Conservation (phyloP, 148 eudicot genomes). For the Dysphania ambrosioides region DNA sequence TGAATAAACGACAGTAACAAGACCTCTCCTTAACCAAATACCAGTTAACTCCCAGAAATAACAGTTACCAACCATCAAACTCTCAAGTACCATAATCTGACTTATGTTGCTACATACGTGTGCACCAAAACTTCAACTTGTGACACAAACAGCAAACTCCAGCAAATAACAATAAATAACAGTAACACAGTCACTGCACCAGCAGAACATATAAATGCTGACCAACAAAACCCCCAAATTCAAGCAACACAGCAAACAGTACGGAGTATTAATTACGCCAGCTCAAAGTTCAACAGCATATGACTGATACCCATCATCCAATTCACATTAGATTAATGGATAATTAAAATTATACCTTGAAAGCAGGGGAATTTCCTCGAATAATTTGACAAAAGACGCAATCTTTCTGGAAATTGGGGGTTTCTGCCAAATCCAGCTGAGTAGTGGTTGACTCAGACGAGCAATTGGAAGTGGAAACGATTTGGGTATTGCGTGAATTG, state of each 20-base stretch:
- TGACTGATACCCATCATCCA: too few species aligned
- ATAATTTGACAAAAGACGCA: conserved; percentile 77
- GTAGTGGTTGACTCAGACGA: conserved; percentile 22
- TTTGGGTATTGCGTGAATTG: conserved; percentile 18
- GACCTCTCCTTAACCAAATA: too few species aligned
- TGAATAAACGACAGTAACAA: too few species aligned
- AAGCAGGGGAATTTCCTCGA: conserved; percentile 67
- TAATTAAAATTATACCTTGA: conserved; percentile 53
- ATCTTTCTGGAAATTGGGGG: conserved; percentile 19
- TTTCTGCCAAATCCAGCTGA: conserved; percentile 14
- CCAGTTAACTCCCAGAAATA: too few species aligned
- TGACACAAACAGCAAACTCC: conserved; percentile 10
- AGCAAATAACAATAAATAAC: background rate
- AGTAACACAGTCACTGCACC: background rate
- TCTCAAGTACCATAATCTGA: background rate
- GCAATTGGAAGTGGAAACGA: conserved; percentile 35
- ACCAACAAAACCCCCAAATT: background rate
- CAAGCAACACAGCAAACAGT: background rate
- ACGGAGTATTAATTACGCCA: background rate
- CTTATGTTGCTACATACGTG: background rate
- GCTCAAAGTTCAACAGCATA: conserved; percentile 19
- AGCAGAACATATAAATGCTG: too few species aligned
- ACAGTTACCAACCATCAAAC: background rate
- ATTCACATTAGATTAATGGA: too few species aligned
- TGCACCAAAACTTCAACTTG: background rate